Percentiles rank a stretch among this genome's conserved stretches.
Evolutionary conservation across 2,329 filamentous ascomycete genomes (phyloP).

Genomic region (Fusarium sp.): DNA sequence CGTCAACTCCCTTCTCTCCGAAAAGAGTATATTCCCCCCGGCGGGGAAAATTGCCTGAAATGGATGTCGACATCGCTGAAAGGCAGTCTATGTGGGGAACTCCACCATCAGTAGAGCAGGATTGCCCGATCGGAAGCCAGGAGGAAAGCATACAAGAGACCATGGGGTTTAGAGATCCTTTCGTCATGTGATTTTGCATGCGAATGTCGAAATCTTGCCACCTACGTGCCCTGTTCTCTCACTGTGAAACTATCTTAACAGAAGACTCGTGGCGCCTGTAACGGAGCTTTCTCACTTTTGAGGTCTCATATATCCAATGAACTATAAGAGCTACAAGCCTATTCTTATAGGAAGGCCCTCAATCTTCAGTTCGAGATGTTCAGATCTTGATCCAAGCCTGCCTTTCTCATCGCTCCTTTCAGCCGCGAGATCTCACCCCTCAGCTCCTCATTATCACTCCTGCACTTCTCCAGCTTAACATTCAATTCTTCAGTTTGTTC

Average conservation of each 20-base stretch:
- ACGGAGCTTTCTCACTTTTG: too few relatives aligned
- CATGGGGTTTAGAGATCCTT: too few relatives aligned
- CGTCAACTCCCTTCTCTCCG: not conserved
- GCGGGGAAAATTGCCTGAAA: not conserved
- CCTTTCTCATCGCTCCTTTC: not conserved
- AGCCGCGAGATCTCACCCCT: not conserved
- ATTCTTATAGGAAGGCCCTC: too few relatives aligned
- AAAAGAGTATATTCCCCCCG: not conserved
- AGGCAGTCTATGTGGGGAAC: not conserved
- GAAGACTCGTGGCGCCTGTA: too few relatives aligned
- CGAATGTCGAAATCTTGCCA: too few relatives aligned
- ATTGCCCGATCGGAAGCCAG: not conserved
- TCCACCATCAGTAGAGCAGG: not conserved
- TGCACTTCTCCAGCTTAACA: not conserved
- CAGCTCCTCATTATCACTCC: not conserved
- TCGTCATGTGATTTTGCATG: too few relatives aligned
- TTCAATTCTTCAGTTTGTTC: constrained; percentile 12
- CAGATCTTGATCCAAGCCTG: not conserved
- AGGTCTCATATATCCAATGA: too few relatives aligned
- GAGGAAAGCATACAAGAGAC: not conserved
- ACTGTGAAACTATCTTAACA: too few relatives aligned
- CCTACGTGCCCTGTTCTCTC: too few relatives aligned
- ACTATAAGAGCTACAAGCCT: too few relatives aligned
- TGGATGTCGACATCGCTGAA: too few relatives aligned
- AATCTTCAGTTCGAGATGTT: too few relatives aligned